Base-by-base conservation (phyloP, 192 early-diverging fungal genomes). In the Entophlyctis helioformis region DNA sequence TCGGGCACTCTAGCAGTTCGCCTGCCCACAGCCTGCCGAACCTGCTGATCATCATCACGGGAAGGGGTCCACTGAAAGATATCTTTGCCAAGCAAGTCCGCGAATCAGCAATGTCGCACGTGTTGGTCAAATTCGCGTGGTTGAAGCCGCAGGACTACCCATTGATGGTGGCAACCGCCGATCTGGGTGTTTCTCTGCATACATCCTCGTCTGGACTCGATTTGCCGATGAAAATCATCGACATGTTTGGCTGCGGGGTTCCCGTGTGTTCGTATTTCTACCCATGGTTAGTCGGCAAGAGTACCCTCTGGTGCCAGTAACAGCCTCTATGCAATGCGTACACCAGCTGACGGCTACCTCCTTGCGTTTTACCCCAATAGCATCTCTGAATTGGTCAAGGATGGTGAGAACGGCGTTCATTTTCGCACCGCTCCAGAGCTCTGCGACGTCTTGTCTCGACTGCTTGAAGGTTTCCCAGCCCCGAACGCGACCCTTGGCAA, bases 181-280 rank as follows among this genome's bases (percentile, higher is more conserved):
- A 96, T 67, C 66, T 98, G 39, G 94, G 94, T 28, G 64, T 98
- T 12, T 90, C 78, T 35, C 69, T 98, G 45, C 94, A 98, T 66
- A 87, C 80, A 20, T 89, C 86, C n/a, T 88, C 92, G 6, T 87
- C 84, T 26, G 94, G 94, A 3, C 71, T 98, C 40, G 94, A 98
- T 56, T 59, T 98, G 52, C 94, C 94, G 6, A 98, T 98, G 94
- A 98, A 98, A 64, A 76, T 96, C 5, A 88, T 96, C 7, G 94
- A 98, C 54, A 91, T 98, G 91, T 91, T 96, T 78, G 94, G 92
- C 15, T 93, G 87, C 60, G 88, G 85, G 3, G 54, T 89, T 12
- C 90, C 94, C 4, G 91, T 90, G 28, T 87, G 83, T 59, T 87
- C 91, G 6, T 56, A 78, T 23, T 34, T 19, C 3, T 61, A 57